Base-by-base conservation (phyloP, 140 eudicot species). In the Cichorium intybus region DNA sequence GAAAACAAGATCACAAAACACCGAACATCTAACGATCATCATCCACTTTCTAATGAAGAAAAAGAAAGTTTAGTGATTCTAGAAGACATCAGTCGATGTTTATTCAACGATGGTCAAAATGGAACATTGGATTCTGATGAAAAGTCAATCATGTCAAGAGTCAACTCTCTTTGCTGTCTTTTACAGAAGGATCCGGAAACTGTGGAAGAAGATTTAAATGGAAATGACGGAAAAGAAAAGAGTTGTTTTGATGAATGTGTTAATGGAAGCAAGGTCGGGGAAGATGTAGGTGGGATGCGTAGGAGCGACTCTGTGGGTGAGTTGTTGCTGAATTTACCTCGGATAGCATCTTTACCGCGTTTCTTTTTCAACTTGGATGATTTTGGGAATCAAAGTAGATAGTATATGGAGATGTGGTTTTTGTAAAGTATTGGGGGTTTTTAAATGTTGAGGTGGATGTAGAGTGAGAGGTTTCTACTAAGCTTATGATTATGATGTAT, bases 301-400 rank as follows among this genome's bases (percentile, higher is more conserved):
- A 81, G 96, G 85, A 85, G 81, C 43, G 98, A 92, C 49, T 92
- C 98, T 2, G 89, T 85, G 52, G 96, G 92, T 11, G 98, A 92
- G 60, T 63, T 88, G 83, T 80, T 92, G 64, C 81, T 88, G 39
- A 83, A 88, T 69, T 89, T 92, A 54, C 98, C 98, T 7, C 78
- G 95, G 70, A 92, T 92, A 64, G 93, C 96, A 20, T 92, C 98
- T 60, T 23, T 88, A 29, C 98, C 98, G 0, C 87, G 45, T 64
- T 92, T 92, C 77, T 69, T 88, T 72, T 82, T 82, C 72, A 87
- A 78, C 31, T 39, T 80, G 10, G 92, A 84, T 62, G 94, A 84
- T 73, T 74, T 11, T 14, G 78, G 73, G 33, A 81, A 56, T 54
- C 84, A 66, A 75, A 86, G 74, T 80, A 61, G 89, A 48, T 83